Base-by-base conservation (phyloP, 192 early-diverging fungal species). In the Diversispora eburnea region DNA sequence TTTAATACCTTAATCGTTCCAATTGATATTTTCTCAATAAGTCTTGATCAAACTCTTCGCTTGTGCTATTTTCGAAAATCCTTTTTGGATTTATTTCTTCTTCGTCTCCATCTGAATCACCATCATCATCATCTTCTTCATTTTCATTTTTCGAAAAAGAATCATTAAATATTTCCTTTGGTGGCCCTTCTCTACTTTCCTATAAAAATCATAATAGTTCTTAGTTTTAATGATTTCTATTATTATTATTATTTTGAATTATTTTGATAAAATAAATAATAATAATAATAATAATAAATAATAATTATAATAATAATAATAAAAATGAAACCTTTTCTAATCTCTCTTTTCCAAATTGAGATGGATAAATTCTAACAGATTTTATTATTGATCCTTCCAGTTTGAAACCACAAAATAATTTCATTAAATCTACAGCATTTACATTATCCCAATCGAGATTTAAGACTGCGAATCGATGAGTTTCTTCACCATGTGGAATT, bases 371-470 rank as follows among this genome's bases (percentile, higher is more conserved):
- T 43, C 82, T 86, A 19, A 99, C 93, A 0, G 89, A 86, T 3
- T 88, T 70, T 48, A 99, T 86, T 6, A 84, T 74, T 8, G 91
- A 90, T 48, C 82, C 83, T 42, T 84, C 84, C 2, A 92, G 91
- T 77, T 92, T 95, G 78, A 98, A 95, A 39, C 86, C 91, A 52
- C 83, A 85, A 75, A 97, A 92, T 3, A 94, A 90, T 51, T 94
- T 92, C 74, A 88, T 91, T 71, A 98, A 81, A 77, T 98, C 96
- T 0, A 77, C 75, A 0, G 96, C 88, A 70, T 92, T 94, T 66
- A 98, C 83, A 66, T 98, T 88, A 76, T 95, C 91, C 97, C 97
- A 99, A 77, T 99, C 97, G 87, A 99, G 78, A 75, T 97, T 95
- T 33, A 99, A 91, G 12, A 88, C 86, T 13, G 95, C 97, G 67